These are phyloP conservation scores for Mycocentrospora acerina DNA, from an alignment of 2,329 filamentous ascomycete genomes.

Conservation along the genomic window DNA sequence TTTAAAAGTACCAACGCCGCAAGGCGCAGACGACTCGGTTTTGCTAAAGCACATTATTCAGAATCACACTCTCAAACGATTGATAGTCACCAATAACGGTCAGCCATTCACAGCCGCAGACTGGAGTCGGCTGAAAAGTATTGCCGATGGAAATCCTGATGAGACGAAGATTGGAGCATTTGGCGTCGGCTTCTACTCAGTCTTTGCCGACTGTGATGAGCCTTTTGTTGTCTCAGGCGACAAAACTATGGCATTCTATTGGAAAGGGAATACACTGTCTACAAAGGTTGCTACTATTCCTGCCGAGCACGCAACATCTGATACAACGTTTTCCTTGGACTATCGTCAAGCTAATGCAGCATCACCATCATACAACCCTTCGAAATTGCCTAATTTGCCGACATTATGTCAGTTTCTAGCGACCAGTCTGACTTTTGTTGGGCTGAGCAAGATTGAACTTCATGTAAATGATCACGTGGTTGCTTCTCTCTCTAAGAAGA, in stretches of 20 bases:
- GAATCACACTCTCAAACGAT: slow-evolving; percentile 80
- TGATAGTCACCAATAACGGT: slow-evolving; percentile 93
- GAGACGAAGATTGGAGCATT: slow-evolving; percentile 99
- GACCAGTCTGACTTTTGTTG: slow-evolving; percentile 94
- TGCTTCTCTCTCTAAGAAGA: slow-evolving; percentile 78
- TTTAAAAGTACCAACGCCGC: slow-evolving; percentile 68
- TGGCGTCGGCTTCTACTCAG: slow-evolving; percentile 97
- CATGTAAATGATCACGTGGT: slow-evolving; percentile 87
- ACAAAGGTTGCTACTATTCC: slow-evolving; percentile 81
- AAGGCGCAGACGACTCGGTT: slow-evolving; percentile 66
- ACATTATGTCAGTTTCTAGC: slow-evolving; percentile 90
- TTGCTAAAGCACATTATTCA: slow-evolving; percentile 79
- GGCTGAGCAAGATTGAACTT: slow-evolving; percentile 82
- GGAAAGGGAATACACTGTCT: slow-evolving; percentile 97
- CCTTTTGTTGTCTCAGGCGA: slow-evolving; percentile 92
- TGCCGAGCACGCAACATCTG: slow-evolving; percentile 62
- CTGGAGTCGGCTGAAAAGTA: slow-evolving; percentile 90
- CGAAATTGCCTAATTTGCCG: slow-evolving; percentile 80
- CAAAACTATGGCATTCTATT: slow-evolving; percentile 98
- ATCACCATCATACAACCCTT: slow-evolving; percentile 48
- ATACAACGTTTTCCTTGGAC: slow-evolving; percentile 93
- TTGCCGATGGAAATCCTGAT: slow-evolving; percentile 98
- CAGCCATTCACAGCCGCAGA: slow-evolving; percentile 85
- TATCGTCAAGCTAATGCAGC: slow-evolving; percentile 75
- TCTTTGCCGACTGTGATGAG: slow-evolving; percentile 97